Conservation (phyloP, 345 rosid species). For the Citrus glauca region DNA sequence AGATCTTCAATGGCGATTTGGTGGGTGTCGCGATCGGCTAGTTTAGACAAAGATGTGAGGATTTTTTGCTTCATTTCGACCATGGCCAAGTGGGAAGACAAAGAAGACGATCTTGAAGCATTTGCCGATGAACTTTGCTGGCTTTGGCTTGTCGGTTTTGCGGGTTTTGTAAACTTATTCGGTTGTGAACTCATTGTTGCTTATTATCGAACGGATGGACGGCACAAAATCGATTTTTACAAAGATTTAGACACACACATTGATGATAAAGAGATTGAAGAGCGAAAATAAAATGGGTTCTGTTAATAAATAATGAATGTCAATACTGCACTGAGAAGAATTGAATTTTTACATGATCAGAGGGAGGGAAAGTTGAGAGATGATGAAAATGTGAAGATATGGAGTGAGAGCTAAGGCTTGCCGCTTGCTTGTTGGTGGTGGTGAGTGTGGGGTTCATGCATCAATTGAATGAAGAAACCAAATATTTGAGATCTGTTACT, state of each 20-base stretch:
- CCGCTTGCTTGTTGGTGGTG: background rate
- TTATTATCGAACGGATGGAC: background rate
- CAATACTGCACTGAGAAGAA: background rate
- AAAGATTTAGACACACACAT: background rate
- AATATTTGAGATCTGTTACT: constrained; percentile 2
- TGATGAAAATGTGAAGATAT: background rate
- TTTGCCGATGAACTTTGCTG: constrained; percentile 22
- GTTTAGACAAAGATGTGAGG: constrained; percentile 82
- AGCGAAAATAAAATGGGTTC: background rate
- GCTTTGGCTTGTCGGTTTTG: constrained; percentile 18
- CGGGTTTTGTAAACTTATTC: constrained; percentile 29
- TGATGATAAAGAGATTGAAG: background rate
- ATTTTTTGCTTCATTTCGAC: constrained; percentile 89
- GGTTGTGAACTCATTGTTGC: constrained; percentile 46
- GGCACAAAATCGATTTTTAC: background rate
- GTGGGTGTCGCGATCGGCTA: constrained; percentile 91
- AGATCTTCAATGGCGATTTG: constrained; percentile 95
- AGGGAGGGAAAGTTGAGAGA: background rate
- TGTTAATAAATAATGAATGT: background rate
- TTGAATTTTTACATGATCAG: background rate
- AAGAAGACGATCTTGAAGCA: constrained; percentile 49
- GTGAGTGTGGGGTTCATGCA: background rate
- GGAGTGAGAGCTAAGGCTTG: constrained; percentile 12
- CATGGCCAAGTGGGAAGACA: constrained; percentile 86
- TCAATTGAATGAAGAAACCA: background rate